Percentiles rank a stretch among this genome's conserved stretches.
These are phyloP conservation scores for Epithemia pelagica DNA, from an alignment of 108 stramenopile species.

Conservation along the genomic window DNA sequence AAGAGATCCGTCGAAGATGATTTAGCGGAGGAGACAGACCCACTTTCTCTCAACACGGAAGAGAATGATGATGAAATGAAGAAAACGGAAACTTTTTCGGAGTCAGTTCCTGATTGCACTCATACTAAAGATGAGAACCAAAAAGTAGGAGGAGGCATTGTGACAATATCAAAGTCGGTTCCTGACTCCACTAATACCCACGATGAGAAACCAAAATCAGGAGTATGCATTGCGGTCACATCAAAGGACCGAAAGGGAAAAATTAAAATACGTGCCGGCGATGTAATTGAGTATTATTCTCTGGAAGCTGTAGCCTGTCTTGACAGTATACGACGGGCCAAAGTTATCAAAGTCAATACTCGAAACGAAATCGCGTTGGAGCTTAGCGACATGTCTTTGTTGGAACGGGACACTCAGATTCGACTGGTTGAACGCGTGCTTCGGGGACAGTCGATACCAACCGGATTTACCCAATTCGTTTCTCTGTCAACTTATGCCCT, in stretches of 20 bases:
- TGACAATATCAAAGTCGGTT: neutral
- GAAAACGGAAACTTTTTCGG: neutral
- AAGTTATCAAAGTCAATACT: neutral
- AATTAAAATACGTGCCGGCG: conserved; percentile 8
- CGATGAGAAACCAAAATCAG: neutral
- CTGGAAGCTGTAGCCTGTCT: neutral
- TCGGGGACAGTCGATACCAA: neutral
- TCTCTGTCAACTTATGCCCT: neutral
- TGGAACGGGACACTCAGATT: conserved; percentile 2
- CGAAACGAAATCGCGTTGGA: neutral
- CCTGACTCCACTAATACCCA: neutral
- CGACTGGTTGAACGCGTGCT: neutral
- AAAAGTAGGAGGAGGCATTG: neutral
- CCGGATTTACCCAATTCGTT: neutral
- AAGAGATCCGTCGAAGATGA: neutral
- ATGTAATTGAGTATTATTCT: conserved; percentile 7
- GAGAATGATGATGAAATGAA: neutral
- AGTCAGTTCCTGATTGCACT: no score
- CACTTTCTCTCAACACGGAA: no score
- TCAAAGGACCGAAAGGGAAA: neutral
- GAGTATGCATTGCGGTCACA: neutral
- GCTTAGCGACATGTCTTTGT: neutral
- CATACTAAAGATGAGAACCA: neutral
- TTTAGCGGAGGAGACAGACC: neutral
- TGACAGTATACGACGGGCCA: neutral